These are phyloP conservation scores for Trichophyton mentagrophytes DNA, from an alignment of 2,329 filamentous ascomycete genomes.

Conservation along the genomic window DNA sequence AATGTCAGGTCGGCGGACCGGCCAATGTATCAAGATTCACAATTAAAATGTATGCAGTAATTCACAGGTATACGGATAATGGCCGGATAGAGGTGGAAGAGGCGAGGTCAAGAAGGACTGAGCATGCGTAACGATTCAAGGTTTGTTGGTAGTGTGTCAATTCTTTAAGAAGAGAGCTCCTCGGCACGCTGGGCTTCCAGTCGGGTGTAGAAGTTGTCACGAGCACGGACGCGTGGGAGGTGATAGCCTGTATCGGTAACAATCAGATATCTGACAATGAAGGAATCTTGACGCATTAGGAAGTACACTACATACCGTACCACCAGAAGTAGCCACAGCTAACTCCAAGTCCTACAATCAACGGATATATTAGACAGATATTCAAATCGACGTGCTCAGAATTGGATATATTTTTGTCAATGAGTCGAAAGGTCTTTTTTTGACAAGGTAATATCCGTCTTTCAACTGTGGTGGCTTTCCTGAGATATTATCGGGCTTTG, in stretches of 20 bases:
- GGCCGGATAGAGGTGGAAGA: not conserved
- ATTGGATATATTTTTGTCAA: not conserved
- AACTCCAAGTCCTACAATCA: constrained; percentile 44
- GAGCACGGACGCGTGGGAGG: constrained; percentile 50
- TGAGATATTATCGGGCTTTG: not conserved
- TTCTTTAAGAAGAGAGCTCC: not conserved
- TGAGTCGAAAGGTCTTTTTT: not conserved
- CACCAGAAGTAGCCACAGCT: constrained; percentile 54
- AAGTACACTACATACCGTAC: constrained; percentile 42
- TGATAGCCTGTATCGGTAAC: constrained; percentile 42
- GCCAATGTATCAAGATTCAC: not conserved
- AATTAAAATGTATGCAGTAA: not conserved
- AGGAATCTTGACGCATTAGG: not conserved
- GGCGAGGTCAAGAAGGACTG: too few species aligned
- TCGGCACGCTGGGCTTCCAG: constrained; percentile 48
- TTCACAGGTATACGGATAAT: not conserved
- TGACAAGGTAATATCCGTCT: not conserved
- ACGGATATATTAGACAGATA: not conserved
- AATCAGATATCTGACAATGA: not conserved
- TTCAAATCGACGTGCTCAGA: too few species aligned
- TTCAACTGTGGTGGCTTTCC: not conserved
- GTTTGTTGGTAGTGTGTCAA: not conserved
- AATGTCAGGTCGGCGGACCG: not conserved
- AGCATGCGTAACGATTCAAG: not conserved
- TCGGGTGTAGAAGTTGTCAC: constrained; percentile 51